phyloP scores from a whole-genome alignment of 1,139 yeast genomes.

The Tardiomyces digboiensis region DNA sequence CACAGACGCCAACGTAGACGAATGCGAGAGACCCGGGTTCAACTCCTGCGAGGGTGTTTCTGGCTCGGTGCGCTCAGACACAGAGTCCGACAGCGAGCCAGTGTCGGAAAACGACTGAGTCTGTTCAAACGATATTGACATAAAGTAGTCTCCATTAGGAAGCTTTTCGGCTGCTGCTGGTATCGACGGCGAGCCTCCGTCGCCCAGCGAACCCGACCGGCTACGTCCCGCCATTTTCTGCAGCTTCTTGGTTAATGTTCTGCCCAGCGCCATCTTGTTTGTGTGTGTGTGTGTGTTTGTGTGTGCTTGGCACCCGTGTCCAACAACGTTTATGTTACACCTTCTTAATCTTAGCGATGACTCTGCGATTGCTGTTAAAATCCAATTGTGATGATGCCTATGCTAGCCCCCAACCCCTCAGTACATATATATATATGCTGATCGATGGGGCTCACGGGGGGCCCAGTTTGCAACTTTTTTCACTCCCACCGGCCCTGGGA shows the following conservation, averaged over 20 bases:
- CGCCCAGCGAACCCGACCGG: neutral
- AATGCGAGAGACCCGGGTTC: neutral
- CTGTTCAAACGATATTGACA: conserved; percentile 12
- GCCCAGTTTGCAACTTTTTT: too few relatives aligned
- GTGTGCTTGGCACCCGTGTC: too few relatives aligned
- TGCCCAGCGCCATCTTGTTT: neutral
- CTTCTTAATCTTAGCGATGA: too few relatives aligned
- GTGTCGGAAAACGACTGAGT: conserved; percentile 7
- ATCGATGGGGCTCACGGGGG: conserved; percentile 1
- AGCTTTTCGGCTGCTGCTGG: neutral
- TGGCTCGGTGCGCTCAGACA: conserved; percentile 1
- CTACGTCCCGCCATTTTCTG: neutral
- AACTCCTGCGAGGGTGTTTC: neutral
- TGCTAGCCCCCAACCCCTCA: too few relatives aligned
- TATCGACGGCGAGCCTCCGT: neutral
- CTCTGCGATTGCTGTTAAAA: too few relatives aligned
- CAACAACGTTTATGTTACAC: too few relatives aligned
- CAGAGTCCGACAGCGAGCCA: neutral
- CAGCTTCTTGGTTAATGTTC: neutral
- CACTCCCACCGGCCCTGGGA: too few relatives aligned
- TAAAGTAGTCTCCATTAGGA: neutral
- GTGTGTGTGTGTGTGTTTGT: too few relatives aligned
- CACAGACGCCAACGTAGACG: neutral
- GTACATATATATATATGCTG: neutral
- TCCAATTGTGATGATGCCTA: too few relatives aligned